A percentile compares a stretch with the other conserved stretches of the same genome.
These are phyloP conservation scores for Vinca major DNA, from an alignment of 305 asterid species.

Conservation along the genomic window DNA sequence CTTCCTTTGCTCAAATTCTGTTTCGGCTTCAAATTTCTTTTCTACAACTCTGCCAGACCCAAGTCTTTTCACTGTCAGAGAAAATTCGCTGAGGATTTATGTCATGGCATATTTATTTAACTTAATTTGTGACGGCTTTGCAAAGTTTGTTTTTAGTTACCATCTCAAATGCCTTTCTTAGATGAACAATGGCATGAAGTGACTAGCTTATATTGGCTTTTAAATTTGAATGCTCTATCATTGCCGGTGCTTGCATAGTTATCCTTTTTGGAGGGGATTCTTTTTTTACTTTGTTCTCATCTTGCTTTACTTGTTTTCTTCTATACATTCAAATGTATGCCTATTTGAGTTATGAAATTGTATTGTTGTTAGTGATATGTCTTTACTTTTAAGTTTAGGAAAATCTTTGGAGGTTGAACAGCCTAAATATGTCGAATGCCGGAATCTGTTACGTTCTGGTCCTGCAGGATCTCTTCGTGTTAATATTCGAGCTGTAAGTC, in stretches of 20 bases:
- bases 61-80: not conserved
- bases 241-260: not conserved
- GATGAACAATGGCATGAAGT: not conserved
- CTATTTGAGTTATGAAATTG: not conserved
- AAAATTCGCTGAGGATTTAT: not conserved
- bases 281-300: not conserved
- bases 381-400: conserved; percentile 29
- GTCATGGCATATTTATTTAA: not conserved
- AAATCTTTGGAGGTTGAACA: conserved; percentile 50
- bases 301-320: not conserved
- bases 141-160: not conserved
- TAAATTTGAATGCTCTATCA: not conserved
- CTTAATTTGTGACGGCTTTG: not conserved
- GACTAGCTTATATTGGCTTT: not conserved
- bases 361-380: not conserved
- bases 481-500: conserved; percentile 91
- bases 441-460: conserved; percentile 77
- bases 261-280: not conserved
- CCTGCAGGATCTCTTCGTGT: conserved; percentile 90
- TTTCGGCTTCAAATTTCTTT: too few relatives aligned
- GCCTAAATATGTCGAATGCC: conserved; percentile 68
- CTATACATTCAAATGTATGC: not conserved
- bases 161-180: not conserved
- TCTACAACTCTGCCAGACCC: not conserved
- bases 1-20: not conserved